phyloP scores from a whole-genome alignment of 208 protist genomes.

The Acanthamoeba divionensis region DNA sequence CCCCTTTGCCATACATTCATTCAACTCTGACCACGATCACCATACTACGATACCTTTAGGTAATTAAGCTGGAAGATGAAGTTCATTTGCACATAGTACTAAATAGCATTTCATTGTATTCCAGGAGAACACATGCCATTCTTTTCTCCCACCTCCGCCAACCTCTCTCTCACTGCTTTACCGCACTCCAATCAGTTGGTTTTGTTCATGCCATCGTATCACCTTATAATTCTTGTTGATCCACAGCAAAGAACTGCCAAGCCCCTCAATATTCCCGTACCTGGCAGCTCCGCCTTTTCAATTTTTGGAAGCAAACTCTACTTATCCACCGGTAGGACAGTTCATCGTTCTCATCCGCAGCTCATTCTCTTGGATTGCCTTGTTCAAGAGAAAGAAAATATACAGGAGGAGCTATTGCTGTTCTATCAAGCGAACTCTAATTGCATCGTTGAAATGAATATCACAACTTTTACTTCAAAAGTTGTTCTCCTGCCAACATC shows the following conservation, averaged over 20 bases:
- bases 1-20: conserved; percentile 50
- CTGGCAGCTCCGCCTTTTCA: neutral
- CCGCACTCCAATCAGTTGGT: neutral
- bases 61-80: neutral
- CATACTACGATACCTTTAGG: neutral
- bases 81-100: neutral
- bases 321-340: neutral
- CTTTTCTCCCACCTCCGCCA: conserved; percentile 25
- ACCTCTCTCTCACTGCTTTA: neutral
- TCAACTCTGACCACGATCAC: neutral
- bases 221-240: conserved; percentile 28
- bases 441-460: neutral
- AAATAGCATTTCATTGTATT: neutral
- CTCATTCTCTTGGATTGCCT: too few species aligned
- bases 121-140: conserved; percentile 38
- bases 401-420: neutral
- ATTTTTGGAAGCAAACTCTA: conserved; percentile 27
- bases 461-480: neutral
- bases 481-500: too few species aligned
- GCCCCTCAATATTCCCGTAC: conserved; percentile 36
- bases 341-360: too few species aligned
- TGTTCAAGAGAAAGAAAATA: neutral
- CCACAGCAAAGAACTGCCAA: neutral
- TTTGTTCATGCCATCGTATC: conserved; percentile 18
- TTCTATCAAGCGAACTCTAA: neutral